A percentile compares a stretch with the other conserved stretches of the same genome.
phyloP scores from a whole-genome alignment of 176 grass and related monocot species.

The Luzula sylvatica region DNA sequence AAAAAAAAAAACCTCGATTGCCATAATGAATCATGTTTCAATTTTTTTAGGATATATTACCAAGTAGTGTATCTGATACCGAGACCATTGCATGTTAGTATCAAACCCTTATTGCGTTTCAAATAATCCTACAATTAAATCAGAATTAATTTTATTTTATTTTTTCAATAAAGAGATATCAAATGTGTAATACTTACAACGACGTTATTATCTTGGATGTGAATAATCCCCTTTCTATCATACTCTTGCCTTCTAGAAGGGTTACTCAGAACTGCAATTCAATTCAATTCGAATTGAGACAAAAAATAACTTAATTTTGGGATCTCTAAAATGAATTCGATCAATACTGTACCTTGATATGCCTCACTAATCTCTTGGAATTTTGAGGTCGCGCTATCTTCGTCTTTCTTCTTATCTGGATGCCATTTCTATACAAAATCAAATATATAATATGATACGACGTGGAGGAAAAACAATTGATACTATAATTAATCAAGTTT shows the following conservation, averaged over 20 bases:
- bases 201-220: constrained; percentile 71
- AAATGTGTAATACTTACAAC: constrained; percentile 27
- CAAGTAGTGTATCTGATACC: constrained; percentile 59
- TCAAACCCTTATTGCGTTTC: constrained; percentile 87
- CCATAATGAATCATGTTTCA: neutral
- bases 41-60: constrained; percentile 28
- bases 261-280: constrained; percentile 70
- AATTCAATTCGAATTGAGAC: too few relatives aligned
- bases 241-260: constrained; percentile 79
- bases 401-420: constrained; percentile 87
- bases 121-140: constrained; percentile 61
- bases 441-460: neutral
- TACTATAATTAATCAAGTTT: neutral
- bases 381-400: constrained; percentile 75
- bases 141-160: too few relatives aligned
- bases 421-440: constrained; percentile 74
- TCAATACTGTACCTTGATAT: constrained; percentile 66
- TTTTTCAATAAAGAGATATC: too few relatives aligned
- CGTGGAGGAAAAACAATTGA: neutral
- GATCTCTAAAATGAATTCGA: too few relatives aligned
- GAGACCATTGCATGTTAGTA: constrained; percentile 93
- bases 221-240: constrained; percentile 53
- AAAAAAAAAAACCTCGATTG: neutral
- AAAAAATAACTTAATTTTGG: too few relatives aligned
- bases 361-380: constrained; percentile 99